Percentiles rank a stretch among this genome's conserved stretches.
Evolutionary conservation across 371 early-diverging fungal genomes (phyloP).

Genomic region (Thermomucor indicae-seudaticae): DNA sequence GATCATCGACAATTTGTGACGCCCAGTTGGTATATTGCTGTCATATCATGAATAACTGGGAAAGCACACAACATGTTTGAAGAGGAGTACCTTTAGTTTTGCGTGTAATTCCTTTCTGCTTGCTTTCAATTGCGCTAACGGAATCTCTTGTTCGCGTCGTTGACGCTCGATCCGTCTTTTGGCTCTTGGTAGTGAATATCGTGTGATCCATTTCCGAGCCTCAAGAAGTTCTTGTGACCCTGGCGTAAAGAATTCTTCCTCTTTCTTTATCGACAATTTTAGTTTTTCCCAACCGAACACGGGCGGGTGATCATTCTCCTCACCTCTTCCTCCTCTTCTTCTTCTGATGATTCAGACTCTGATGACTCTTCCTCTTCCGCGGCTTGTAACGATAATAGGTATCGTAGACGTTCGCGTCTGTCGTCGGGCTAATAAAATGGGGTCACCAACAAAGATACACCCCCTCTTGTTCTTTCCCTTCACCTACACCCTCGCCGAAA

Average conservation of each 20-base stretch:
- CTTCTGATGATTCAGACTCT: slow-evolving; percentile 44
- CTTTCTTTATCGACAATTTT: slow-evolving; percentile 13
- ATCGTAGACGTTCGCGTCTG: slow-evolving; percentile 80
- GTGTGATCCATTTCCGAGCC: slow-evolving; percentile 71
- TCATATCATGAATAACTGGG: not conserved
- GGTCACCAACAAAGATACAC: not conserved
- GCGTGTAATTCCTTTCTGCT: slow-evolving; percentile 76
- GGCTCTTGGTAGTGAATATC: slow-evolving; percentile 78
- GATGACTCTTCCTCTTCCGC: slow-evolving; percentile 36
- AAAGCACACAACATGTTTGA: not conserved
- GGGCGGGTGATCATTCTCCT: too few relatives aligned
- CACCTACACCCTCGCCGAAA: slow-evolving; percentile 90
- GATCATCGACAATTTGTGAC: slow-evolving; percentile 90
- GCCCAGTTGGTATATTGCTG: slow-evolving; percentile 68
- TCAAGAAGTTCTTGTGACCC: slow-evolving; percentile 68
- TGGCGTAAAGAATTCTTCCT: slow-evolving; percentile 87
- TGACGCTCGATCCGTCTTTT: slow-evolving; percentile 67
- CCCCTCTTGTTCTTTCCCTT: not conserved
- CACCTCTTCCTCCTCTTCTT: not conserved
- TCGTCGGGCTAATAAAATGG: slow-evolving; percentile 69
- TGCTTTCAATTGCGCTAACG: slow-evolving; percentile 69
- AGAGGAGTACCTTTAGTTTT: slow-evolving; percentile 54
- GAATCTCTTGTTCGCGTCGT: slow-evolving; percentile 61
- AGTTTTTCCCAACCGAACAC: not conserved
- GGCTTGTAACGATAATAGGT: slow-evolving; percentile 59